Conservation (phyloP, 345 rosid genomes). For the Psidium friedrichsthalianum region DNA sequence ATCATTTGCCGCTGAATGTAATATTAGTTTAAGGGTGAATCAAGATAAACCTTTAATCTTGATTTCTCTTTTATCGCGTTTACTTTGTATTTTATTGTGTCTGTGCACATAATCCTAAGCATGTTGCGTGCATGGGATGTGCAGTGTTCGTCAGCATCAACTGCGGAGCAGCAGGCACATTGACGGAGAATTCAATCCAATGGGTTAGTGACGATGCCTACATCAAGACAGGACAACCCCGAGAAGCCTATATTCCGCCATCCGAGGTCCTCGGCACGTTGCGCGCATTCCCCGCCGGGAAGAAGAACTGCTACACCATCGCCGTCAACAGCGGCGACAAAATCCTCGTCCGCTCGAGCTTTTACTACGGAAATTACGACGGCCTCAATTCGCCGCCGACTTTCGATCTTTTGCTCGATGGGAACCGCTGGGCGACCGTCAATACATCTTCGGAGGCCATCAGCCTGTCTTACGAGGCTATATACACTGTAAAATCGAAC, state of each 20-base stretch:
- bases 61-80: no score
- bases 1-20: no score
- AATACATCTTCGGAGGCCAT: background rate
- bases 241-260: background rate
- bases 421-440: slow-evolving; percentile 11
- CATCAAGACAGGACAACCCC: background rate
- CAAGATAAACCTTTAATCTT: no score
- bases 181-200: background rate
- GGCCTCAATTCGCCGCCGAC: slow-evolving; percentile 4
- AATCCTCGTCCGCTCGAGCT: slow-evolving; percentile 10
- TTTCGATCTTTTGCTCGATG: slow-evolving; percentile 14
- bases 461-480: slow-evolving; percentile 1
- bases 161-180: slow-evolving; percentile 1
- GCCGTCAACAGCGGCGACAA: background rate
- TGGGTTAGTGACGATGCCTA: slow-evolving; percentile 10
- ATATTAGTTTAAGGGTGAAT: no score
- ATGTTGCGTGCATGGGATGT: background rate
- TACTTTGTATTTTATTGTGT: no score
- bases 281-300: slow-evolving; percentile 9
- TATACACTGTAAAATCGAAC: background rate
- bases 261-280: background rate
- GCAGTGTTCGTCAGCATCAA: slow-evolving; percentile 7
- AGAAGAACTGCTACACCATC: slow-evolving; percentile 13
- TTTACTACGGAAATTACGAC: slow-evolving; percentile 20
- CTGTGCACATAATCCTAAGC: no score